phyloP scores from a whole-genome alignment of 495 filamentous ascomycete genomes.

The Penicillium lividum region DNA sequence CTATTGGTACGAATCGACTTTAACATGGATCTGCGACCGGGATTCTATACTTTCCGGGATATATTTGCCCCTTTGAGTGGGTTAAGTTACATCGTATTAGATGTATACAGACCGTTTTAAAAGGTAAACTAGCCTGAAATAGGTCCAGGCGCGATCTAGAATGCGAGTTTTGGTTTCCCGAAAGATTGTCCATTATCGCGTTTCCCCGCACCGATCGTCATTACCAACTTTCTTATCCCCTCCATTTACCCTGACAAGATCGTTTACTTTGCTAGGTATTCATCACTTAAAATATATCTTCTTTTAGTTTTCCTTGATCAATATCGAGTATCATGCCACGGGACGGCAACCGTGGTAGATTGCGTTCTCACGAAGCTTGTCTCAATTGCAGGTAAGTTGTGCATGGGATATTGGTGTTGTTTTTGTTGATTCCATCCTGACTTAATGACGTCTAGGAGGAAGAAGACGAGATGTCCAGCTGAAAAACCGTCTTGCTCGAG shows the following conservation, averaged over 20 bases:
- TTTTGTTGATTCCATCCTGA: not conserved
- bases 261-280: not conserved
- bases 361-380: constrained; percentile 49
- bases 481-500: constrained; percentile 49
- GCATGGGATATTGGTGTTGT: not conserved
- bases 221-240: not conserved
- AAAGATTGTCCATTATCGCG: not conserved
- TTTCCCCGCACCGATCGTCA: constrained; percentile 14
- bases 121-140: constrained; percentile 5
- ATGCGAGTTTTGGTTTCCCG: not conserved
- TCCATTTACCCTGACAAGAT: not conserved
- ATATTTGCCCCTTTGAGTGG: constrained; percentile 25
- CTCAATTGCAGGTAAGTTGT: constrained; percentile 42
- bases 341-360: constrained; percentile 39
- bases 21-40: constrained; percentile 14
- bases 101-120: constrained; percentile 13
- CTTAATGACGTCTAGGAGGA: constrained; percentile 33
- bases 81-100: constrained; percentile 16
- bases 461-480: constrained; percentile 50
- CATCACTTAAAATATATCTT: not conserved
- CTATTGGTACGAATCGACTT: constrained; percentile 10
- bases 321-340: constrained; percentile 31
- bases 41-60: constrained; percentile 10
- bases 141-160: not conserved
- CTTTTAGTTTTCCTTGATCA: not conserved